Percentiles rank a stretch among this genome's conserved stretches.
Conservation (phyloP, 208 protist genomes). For the Leishmania martiniquensis region DNA sequence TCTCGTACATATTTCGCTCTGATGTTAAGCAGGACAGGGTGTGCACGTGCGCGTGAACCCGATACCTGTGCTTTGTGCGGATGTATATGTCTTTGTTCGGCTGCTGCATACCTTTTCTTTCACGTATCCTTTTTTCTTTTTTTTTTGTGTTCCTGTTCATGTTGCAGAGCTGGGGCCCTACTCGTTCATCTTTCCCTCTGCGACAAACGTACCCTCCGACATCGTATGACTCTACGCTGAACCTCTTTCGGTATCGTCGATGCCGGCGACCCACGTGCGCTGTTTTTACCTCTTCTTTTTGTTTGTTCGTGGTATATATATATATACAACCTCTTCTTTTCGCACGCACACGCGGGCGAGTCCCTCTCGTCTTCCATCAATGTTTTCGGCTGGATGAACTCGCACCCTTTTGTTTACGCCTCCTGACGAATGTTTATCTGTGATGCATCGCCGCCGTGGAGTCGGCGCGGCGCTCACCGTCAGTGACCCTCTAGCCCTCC, state of each 20-base stretch:
- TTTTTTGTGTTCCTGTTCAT: no score
- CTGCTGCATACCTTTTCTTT: background rate
- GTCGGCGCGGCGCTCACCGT: background rate
- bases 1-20: background rate
- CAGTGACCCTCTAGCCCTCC: background rate
- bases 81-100: background rate
- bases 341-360: no score
- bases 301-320: background rate
- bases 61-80: background rate
- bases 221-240: background rate
- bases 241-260: background rate
- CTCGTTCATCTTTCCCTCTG: background rate
- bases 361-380: background rate
- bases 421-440: background rate
- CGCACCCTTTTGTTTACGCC: background rate
- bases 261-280: background rate
- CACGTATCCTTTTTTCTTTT: no score
- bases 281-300: background rate
- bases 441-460: background rate
- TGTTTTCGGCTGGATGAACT: background rate
- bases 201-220: background rate
- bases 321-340: background rate
- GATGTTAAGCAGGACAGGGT: background rate
- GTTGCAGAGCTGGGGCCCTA: background rate
- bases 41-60: background rate